A percentile compares a stretch with the other conserved stretches of the same genome.
These are phyloP conservation scores for Lecanicillium sp. DNA, from an alignment of 2,329 filamentous ascomycete species.

Conservation along the genomic window DNA sequence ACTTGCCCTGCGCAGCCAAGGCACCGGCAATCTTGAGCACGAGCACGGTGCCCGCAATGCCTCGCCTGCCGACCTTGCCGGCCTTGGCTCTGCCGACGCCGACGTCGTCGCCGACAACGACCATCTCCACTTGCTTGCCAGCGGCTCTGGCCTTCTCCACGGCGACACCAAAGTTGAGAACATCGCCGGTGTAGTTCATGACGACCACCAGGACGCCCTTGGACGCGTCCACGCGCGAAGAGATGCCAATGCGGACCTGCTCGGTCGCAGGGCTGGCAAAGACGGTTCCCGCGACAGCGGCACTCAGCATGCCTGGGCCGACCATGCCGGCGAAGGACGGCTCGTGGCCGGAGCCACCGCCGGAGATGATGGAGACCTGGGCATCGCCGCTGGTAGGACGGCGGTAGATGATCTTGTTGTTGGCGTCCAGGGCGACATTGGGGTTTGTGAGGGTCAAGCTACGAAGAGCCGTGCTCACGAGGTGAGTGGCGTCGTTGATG, in stretches of 20 bases:
- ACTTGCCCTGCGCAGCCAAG: constrained; percentile 62
- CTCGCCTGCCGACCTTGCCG: constrained; percentile 87
- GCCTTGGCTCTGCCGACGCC: constrained; percentile 74
- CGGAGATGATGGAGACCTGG: constrained; percentile 76
- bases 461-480: constrained; percentile 70
- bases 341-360: constrained; percentile 86
- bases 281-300: constrained; percentile 78
- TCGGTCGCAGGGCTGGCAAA: constrained; percentile 76
- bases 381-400: constrained; percentile 45
- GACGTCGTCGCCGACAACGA: constrained; percentile 86
- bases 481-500: constrained; percentile 71
- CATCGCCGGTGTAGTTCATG: constrained; percentile 90
- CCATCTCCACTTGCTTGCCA: constrained; percentile 75
- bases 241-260: constrained; percentile 72
- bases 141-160: constrained; percentile 84
- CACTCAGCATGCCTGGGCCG: constrained; percentile 70
- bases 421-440: constrained; percentile 65
- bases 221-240: constrained; percentile 60
- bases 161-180: constrained; percentile 89
- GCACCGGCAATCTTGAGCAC: constrained; percentile 89
- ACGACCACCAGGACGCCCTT: constrained; percentile 81
- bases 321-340: constrained; percentile 83
- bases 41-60: constrained; percentile 84
- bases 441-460: constrained; percentile 80
- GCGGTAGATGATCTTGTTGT: constrained; percentile 79